phyloP scores from a whole-genome alignment of 768 basidiomycete genomes.

The Sistotremastrum niveocremeum region DNA sequence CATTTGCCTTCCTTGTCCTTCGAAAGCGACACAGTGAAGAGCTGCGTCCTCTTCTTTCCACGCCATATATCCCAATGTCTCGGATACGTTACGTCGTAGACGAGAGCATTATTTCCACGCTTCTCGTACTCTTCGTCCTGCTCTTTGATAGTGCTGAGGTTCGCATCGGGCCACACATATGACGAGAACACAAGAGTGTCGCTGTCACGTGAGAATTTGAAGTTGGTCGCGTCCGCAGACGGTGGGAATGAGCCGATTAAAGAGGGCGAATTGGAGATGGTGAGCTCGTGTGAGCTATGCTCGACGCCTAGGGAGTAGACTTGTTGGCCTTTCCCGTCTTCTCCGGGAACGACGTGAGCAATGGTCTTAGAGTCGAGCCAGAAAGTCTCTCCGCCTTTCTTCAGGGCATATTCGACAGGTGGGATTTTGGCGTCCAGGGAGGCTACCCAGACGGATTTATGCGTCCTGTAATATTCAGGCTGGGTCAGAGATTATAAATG shows the following conservation, averaged over 20 bases:
- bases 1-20: conserved; percentile 37
- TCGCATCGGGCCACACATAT: conserved; percentile 63
- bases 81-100: conserved; percentile 56
- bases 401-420: conserved; percentile 40
- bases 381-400: conserved; percentile 61
- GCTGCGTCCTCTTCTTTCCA: conserved; percentile 52
- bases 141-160: conserved; percentile 50
- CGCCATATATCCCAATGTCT: conserved; percentile 75
- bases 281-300: conserved; percentile 21
- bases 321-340: conserved; percentile 33
- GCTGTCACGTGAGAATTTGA: conserved; percentile 43
- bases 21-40: conserved; percentile 55
- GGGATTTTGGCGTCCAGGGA: conserved; percentile 38
- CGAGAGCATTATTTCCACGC: conserved; percentile 56
- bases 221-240: conserved; percentile 46
- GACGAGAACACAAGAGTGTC: conserved; percentile 75
- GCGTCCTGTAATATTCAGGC: conserved; percentile 33
- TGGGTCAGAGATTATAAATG: background rate
- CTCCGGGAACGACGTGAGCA: conserved; percentile 48
- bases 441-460: conserved; percentile 51
- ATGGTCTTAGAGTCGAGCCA: conserved; percentile 67
- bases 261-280: conserved; percentile 17
- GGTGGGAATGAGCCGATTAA: conserved; percentile 57
- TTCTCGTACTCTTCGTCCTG: conserved; percentile 62
- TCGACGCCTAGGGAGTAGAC: conserved; percentile 48